A percentile compares a stretch with the other conserved stretches of the same genome.
phyloP scores from a whole-genome alignment of 2,329 filamentous ascomycete species.

The Cladosporium colombiae region DNA sequence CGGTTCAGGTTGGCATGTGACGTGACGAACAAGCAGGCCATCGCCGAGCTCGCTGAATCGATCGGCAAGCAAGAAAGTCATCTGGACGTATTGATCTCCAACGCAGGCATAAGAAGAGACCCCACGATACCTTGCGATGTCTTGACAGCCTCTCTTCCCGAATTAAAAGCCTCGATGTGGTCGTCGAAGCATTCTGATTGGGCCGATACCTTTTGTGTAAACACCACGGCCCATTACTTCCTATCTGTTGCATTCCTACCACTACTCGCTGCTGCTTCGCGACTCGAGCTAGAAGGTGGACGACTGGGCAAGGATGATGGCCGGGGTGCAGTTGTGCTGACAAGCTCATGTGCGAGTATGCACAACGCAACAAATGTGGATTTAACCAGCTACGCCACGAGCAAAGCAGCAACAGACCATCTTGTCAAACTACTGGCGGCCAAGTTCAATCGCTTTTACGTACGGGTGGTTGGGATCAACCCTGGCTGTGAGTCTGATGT shows the following conservation, averaged over 20 bases:
- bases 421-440: constrained; percentile 51
- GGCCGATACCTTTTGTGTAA: constrained; percentile 50
- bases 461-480: constrained; percentile 48
- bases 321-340: constrained; percentile 51
- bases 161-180: constrained; percentile 52
- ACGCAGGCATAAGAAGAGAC: constrained; percentile 53
- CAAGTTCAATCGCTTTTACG: constrained; percentile 50
- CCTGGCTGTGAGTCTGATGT: constrained; percentile 43
- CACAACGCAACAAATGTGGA: constrained; percentile 56
- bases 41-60: constrained; percentile 43
- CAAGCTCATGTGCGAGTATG: constrained; percentile 55
- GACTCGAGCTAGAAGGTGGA: constrained; percentile 31
- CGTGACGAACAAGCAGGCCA: constrained; percentile 50
- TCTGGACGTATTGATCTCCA: constrained; percentile 52
- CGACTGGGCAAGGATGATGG: constrained; percentile 42
- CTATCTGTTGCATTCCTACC: constrained; percentile 50
- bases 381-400: constrained; percentile 53
- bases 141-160: constrained; percentile 43
- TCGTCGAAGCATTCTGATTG: constrained; percentile 47
- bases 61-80: constrained; percentile 42
- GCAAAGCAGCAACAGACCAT: constrained; percentile 56
- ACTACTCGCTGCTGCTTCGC: constrained; percentile 45
- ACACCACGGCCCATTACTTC: constrained; percentile 54
- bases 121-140: constrained; percentile 48
- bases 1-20: constrained; percentile 42